phyloP scores from a whole-genome alignment of 148 eudicot genomes.

The Arbutus unedo region DNA sequence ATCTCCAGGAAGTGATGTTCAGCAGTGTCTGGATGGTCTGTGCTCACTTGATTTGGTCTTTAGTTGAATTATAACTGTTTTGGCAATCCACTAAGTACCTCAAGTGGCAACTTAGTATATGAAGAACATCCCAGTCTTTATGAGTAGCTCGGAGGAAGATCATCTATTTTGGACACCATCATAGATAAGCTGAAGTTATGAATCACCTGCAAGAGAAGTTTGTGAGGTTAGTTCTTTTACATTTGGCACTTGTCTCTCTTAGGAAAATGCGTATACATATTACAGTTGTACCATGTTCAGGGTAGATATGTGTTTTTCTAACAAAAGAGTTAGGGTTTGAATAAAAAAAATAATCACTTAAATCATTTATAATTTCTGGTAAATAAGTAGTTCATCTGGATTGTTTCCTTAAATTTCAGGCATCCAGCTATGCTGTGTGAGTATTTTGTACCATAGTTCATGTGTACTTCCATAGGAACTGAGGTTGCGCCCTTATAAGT shows the following conservation, averaged over 20 bases:
- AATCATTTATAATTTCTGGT: neutral
- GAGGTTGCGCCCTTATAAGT: neutral
- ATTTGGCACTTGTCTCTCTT: neutral
- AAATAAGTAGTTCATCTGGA: neutral
- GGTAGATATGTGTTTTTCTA: neutral
- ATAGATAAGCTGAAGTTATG: conserved; percentile 28
- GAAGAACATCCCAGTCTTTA: conserved; percentile 11
- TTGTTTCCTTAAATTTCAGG: neutral
- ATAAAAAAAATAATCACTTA: neutral
- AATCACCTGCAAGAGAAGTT: conserved; percentile 35
- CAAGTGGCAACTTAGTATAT: neutral
- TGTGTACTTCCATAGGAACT: too few relatives aligned
- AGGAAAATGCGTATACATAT: neutral
- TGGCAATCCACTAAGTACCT: neutral
- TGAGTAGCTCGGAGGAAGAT: conserved; percentile 8
- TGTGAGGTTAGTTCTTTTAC: conserved; percentile 40
- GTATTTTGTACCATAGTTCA: too few relatives aligned
- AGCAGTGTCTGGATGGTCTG: neutral
- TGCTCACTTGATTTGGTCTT: neutral
- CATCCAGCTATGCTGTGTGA: neutral
- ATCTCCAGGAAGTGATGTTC: conserved; percentile 11
- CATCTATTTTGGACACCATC: neutral
- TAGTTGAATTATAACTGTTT: neutral
- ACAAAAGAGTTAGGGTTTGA: neutral
- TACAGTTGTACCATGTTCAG: neutral